These are phyloP conservation scores for Coelastrella sp. DNA, from an alignment of 139 green algal species.

Conservation along the genomic window DNA sequence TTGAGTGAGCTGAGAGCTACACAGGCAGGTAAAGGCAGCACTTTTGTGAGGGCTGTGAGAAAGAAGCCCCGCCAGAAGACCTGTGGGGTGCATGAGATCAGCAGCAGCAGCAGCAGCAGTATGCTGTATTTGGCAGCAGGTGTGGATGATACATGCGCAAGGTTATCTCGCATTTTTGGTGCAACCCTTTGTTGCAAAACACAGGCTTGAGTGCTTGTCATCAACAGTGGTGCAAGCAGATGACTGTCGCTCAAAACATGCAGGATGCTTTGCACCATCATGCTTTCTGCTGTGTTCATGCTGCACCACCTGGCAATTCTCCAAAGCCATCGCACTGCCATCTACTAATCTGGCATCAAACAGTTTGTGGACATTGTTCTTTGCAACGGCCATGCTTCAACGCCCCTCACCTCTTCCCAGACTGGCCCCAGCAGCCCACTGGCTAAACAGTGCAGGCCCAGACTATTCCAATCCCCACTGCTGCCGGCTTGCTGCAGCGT, in stretches of 20 bases:
- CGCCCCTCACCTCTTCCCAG: constrained; percentile 63
- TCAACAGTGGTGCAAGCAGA: too few relatives aligned
- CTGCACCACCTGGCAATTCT: too few relatives aligned
- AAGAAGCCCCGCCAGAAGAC: constrained; percentile 71
- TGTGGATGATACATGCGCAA: not conserved
- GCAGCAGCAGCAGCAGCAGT: not conserved
- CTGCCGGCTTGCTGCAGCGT: constrained; percentile 6
- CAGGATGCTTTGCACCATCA: too few relatives aligned
- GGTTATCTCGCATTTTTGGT: too few relatives aligned
- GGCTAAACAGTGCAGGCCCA: constrained; percentile 39
- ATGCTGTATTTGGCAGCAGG: not conserved
- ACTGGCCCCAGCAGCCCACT: constrained; percentile 49
- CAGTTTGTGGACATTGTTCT: too few relatives aligned
- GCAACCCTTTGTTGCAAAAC: not conserved
- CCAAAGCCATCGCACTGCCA: too few relatives aligned
- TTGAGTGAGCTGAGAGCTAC: constrained; percentile 50
- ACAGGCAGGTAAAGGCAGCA: constrained; percentile 56
- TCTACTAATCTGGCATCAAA: too few relatives aligned
- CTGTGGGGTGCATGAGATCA: constrained; percentile 24
- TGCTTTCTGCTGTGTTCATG: too few relatives aligned
- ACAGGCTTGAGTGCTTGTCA: not conserved
- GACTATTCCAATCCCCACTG: constrained; percentile 14
- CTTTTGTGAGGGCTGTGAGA: constrained; percentile 58
- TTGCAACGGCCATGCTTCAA: too few relatives aligned
- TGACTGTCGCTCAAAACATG: too few relatives aligned